Evolutionary conservation across 495 filamentous ascomycete species (phyloP).

Genomic region (Aspergillus kassunensis): DNA sequence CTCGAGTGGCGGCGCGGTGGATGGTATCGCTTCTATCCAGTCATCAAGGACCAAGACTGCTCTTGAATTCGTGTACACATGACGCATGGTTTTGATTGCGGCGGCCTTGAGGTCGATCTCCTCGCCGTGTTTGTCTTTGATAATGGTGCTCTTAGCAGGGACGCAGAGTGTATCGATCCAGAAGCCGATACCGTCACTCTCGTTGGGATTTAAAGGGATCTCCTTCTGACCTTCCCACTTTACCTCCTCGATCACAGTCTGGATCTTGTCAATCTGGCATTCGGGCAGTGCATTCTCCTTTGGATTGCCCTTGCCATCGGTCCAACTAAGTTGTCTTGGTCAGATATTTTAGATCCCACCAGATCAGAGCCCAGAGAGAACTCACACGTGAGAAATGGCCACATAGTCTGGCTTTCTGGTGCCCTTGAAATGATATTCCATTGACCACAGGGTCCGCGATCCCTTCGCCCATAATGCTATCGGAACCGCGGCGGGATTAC

Average conservation of each 20-base stretch:
- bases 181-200: constrained; percentile 5
- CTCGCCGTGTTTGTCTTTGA: no score
- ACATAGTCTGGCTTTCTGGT: constrained; percentile 4
- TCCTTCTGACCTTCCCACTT: constrained; percentile 4
- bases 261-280: constrained; percentile 8
- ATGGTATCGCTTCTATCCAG: constrained; percentile 2
- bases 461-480: constrained; percentile 7
- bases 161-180: constrained; percentile 11
- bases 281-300: constrained; percentile 3
- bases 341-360: no score
- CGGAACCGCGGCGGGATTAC: not conserved
- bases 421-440: not conserved
- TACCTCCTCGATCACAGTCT: constrained; percentile 1
- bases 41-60: constrained; percentile 8
- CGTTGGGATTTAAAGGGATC: not conserved
- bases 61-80: constrained; percentile 1
- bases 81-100: constrained; percentile 2
- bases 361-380: no score
- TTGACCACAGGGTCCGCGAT: not conserved
- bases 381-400: constrained; percentile 10
- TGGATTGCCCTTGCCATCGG: constrained; percentile 8
- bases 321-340: not conserved
- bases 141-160: no score
- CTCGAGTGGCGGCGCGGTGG: constrained; percentile 1
- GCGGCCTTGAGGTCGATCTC: not conserved